Evolutionary conservation across 2,329 filamentous ascomycete genomes (phyloP).

Genomic region (Macrophomina phaseolina): DNA sequence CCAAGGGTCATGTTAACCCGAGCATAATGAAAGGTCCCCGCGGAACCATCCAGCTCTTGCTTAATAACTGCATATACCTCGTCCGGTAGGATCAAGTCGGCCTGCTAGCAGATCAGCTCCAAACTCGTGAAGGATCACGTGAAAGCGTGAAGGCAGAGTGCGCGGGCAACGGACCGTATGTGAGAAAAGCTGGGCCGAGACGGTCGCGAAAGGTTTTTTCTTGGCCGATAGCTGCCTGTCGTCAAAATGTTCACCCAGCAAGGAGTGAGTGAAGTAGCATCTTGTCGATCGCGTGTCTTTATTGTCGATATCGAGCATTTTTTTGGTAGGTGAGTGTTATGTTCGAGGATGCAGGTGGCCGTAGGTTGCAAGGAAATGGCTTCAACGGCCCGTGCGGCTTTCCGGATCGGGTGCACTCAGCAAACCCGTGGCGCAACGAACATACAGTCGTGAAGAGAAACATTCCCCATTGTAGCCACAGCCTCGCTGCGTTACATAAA

Average conservation of each 20-base stretch:
- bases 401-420: not conserved
- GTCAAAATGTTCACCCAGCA: slow-evolving; percentile 71
- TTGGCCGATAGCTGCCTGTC: slow-evolving; percentile 72
- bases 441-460: too few species aligned
- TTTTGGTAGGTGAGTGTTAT: not conserved
- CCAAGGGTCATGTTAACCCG: slow-evolving; percentile 74
- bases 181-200: slow-evolving; percentile 69
- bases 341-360: not conserved
- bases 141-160: not conserved
- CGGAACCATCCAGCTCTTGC: slow-evolving; percentile 55
- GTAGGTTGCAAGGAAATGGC: not conserved
- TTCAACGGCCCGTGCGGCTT: slow-evolving; percentile 6
- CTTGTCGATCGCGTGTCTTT: slow-evolving; percentile 57
- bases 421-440: too few species aligned
- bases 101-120: not conserved
- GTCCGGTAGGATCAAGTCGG: slow-evolving; percentile 73
- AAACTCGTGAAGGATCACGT: not conserved
- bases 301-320: slow-evolving; percentile 45
- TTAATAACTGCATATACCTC: slow-evolving; percentile 63
- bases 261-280: slow-evolving; percentile 75
- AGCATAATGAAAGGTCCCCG: slow-evolving; percentile 60
- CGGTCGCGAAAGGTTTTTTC: slow-evolving; percentile 75
- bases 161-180: slow-evolving; percentile 62
- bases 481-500: too few species aligned
- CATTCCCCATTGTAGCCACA: too few species aligned